Evolutionary conservation across 2,329 filamentous ascomycete genomes (phyloP).

Genomic region (Diplodia mutila): DNA sequence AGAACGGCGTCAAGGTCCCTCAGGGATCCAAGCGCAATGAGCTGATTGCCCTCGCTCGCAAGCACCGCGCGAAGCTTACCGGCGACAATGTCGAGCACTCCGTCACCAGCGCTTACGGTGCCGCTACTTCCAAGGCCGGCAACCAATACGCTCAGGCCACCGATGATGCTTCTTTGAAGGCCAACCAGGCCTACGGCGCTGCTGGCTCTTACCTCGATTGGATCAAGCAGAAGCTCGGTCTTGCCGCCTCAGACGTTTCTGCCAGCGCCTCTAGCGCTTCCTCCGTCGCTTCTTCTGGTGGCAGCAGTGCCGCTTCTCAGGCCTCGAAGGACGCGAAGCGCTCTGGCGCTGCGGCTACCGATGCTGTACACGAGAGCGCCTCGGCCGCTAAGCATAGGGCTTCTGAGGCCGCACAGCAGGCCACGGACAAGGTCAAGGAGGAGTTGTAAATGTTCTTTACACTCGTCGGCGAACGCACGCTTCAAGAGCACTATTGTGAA

Average conservation of each 20-base stretch:
- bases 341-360: slow-evolving; percentile 37
- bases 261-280: slow-evolving; percentile 41
- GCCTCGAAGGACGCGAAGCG: slow-evolving; percentile 40
- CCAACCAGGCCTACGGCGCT: slow-evolving; percentile 65
- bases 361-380: slow-evolving; percentile 39
- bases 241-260: slow-evolving; percentile 44
- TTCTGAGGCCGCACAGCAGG: slow-evolving; percentile 35
- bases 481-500: background rate
- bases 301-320: slow-evolving; percentile 37
- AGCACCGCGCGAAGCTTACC: slow-evolving; percentile 74
- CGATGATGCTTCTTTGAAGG: slow-evolving; percentile 64
- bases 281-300: slow-evolving; percentile 39
- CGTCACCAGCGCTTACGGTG: slow-evolving; percentile 47
- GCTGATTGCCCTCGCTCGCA: slow-evolving; percentile 83
- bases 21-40: slow-evolving; percentile 92
- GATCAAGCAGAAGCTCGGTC: slow-evolving; percentile 50
- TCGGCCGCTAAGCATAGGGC: slow-evolving; percentile 30
- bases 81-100: slow-evolving; percentile 62
- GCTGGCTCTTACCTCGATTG: slow-evolving; percentile 45
- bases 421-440: slow-evolving; percentile 46
- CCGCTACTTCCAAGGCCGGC: slow-evolving; percentile 60
- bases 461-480: background rate
- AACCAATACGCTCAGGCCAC: slow-evolving; percentile 80
- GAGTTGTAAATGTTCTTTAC: slow-evolving; percentile 45
- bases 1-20: slow-evolving; percentile 85